Percentiles rank a stretch among this genome's conserved stretches.
Evolutionary conservation across 805 yeast species (phyloP).

Genomic region (Ogataea sp.): DNA sequence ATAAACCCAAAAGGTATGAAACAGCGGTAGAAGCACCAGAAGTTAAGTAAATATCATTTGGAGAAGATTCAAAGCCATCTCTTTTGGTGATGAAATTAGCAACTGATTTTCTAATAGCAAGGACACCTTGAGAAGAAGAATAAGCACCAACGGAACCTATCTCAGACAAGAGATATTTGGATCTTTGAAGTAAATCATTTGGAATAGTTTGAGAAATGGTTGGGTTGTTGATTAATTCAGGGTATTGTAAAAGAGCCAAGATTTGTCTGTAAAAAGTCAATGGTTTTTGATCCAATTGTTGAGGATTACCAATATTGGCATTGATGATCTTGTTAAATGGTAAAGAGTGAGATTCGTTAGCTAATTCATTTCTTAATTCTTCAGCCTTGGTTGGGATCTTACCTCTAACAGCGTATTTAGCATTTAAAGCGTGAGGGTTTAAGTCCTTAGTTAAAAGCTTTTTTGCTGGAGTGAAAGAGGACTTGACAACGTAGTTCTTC

Average conservation of each 20-base stretch:
- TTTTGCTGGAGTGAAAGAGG: constrained; percentile 22
- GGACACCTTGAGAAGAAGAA: constrained; percentile 87
- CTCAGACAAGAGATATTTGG: constrained; percentile 47
- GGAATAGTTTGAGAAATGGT: constrained; percentile 34
- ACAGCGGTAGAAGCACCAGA: constrained; percentile 96
- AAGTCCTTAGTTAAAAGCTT: constrained; percentile 41
- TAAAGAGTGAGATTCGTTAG: constrained; percentile 47
- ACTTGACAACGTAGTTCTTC: not conserved
- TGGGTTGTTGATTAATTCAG: constrained; percentile 45
- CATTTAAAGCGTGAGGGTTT: constrained; percentile 68
- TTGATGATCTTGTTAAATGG: constrained; percentile 75
- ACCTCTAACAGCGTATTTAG: constrained; percentile 96
- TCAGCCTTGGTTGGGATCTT: constrained; percentile 91
- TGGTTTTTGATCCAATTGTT: constrained; percentile 91
- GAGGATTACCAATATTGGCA: constrained; percentile 97
- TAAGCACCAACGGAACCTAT: constrained; percentile 92
- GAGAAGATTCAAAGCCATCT: constrained; percentile 64
- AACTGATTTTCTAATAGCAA: constrained; percentile 61
- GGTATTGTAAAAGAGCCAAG: constrained; percentile 77
- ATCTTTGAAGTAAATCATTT: constrained; percentile 67
- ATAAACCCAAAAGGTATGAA: constrained; percentile 61
- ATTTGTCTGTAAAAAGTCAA: constrained; percentile 94
- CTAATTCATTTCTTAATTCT: constrained; percentile 54
- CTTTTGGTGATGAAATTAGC: constrained; percentile 73
- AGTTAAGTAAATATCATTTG: constrained; percentile 75